These are phyloP conservation scores for Metschnikowia orientalis DNA, from an alignment of 805 yeast genomes.

Conservation along the genomic window DNA sequence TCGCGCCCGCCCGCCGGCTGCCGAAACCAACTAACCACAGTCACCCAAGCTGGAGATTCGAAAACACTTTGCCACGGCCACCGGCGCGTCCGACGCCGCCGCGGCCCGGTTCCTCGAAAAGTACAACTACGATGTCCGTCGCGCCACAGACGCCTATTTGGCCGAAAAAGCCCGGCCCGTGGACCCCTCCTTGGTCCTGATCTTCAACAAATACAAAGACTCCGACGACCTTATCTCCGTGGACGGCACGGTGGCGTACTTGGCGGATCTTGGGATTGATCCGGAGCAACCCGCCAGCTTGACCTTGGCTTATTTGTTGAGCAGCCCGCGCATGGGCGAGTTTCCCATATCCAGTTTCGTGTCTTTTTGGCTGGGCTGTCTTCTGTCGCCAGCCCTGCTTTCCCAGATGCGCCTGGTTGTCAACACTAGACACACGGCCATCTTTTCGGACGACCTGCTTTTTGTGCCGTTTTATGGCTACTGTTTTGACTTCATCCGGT, in stretches of 20 bases:
- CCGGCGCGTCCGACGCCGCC: conserved; percentile 31
- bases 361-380: conserved; percentile 48
- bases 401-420: conserved; percentile 41
- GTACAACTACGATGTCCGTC: conserved; percentile 26
- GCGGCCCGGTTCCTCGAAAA: conserved; percentile 36
- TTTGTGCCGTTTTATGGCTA: conserved; percentile 63
- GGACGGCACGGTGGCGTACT: conserved; percentile 70
- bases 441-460: conserved; percentile 30
- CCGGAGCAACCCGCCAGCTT: conserved; percentile 74
- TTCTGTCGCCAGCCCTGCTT: conserved; percentile 14
- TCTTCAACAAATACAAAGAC: conserved; percentile 33
- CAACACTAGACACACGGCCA: conserved; percentile 3
- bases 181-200: conserved; percentile 17
- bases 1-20: too few species aligned
- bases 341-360: conserved; percentile 51
- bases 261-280: conserved; percentile 61
- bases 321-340: conserved; percentile 62
- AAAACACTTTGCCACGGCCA: conserved; percentile 37
- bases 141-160: conserved; percentile 31
- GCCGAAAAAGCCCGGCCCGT: conserved; percentile 6
- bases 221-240: conserved; percentile 50
- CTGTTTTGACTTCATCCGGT: conserved; percentile 64
- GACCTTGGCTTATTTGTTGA: conserved; percentile 64
- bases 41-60: conserved; percentile 15
- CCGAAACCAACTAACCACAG: conserved; percentile 11